Evolutionary conservation across 495 filamentous ascomycete species (phyloP), one percentile per base, ranked within the genome.

Genomic region (Tuber brumale): DNA sequence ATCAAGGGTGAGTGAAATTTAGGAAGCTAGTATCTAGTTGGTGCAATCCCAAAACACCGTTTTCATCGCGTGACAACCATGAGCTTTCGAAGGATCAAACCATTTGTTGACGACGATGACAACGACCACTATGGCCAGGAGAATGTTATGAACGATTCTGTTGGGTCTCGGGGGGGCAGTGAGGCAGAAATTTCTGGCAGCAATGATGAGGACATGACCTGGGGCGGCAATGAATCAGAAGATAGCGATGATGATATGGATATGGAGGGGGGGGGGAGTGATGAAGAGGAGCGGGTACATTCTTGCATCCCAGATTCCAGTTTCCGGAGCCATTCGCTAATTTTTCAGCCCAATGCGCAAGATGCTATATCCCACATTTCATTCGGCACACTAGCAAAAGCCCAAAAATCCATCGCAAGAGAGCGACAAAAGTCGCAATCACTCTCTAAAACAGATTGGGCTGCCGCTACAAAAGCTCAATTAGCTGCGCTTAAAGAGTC

Each of bases 371-470:
- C 87, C 0, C 84, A 85, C 48, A 84, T 97, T 72, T 95, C 94
- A 44, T 99, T 99, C 83, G 94, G 94, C 72, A 91, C 93, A 0
- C 86, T 99, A 43, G 92, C 91, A 72, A 92, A 92, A 87, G 95
- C 95, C 3, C 92, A 96, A 85, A 89, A 90, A 19, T 87, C 90
- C 0, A 82, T 97, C 57, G 79, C 80, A 44, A 86, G 80, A 57
- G 74, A 76, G 66, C 81, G 82, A 27, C 71, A 84, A 83, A 83
- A 83, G 83, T 16, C 57, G 78, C 57, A 77, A 80, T 23, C 70
- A 84, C 48, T 79, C 78, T 79, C 79, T 76, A 80, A 82, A 70
- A 72, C 44, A 31, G 21, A 51, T 76, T 57, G 69, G 74, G 84
- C 75, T 69, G 71, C 80, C 75, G 87, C 85, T 80, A 84, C 75